phyloP scores from a whole-genome alignment of 768 basidiomycete species.

The Leccinum subgranulosum region DNA sequence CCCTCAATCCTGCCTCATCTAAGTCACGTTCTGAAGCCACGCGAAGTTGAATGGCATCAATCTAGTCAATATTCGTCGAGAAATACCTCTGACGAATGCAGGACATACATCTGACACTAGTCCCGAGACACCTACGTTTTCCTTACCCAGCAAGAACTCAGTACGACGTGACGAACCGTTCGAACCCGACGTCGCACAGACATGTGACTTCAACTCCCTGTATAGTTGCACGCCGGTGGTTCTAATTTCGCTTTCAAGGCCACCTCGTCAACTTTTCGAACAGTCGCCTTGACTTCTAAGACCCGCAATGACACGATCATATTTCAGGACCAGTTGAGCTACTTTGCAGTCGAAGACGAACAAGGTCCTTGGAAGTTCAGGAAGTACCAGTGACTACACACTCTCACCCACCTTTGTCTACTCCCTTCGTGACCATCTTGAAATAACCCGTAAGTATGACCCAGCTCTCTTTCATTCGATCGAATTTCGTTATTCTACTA shows the following conservation, averaged over 20 bases:
- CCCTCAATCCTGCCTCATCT: too few relatives aligned
- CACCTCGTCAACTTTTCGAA: neutral
- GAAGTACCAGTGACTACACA: neutral
- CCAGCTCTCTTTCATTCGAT: neutral
- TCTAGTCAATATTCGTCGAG: too few relatives aligned
- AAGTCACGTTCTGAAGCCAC: too few relatives aligned
- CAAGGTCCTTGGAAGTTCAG: conserved; percentile 14
- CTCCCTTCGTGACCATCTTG: neutral
- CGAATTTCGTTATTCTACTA: conserved; percentile 13
- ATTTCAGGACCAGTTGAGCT: neutral
- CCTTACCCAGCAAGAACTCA: too few relatives aligned
- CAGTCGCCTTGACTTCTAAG: neutral
- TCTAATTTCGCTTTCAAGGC: neutral
- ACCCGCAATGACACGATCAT: neutral
- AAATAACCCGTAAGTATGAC: neutral
- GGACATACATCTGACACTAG: too few relatives aligned
- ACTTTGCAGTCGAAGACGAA: conserved; percentile 7
- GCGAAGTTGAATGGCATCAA: too few relatives aligned
- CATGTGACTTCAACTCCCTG: conserved; percentile 2
- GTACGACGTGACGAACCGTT: neutral
- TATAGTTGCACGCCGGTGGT: too few relatives aligned
- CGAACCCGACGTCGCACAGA: neutral
- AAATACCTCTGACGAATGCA: too few relatives aligned
- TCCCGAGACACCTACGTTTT: too few relatives aligned
- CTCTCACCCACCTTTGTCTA: conserved; percentile 10